phyloP scores from a whole-genome alignment of 352 stramenopile genomes.

The Phytophthora fragariae region DNA sequence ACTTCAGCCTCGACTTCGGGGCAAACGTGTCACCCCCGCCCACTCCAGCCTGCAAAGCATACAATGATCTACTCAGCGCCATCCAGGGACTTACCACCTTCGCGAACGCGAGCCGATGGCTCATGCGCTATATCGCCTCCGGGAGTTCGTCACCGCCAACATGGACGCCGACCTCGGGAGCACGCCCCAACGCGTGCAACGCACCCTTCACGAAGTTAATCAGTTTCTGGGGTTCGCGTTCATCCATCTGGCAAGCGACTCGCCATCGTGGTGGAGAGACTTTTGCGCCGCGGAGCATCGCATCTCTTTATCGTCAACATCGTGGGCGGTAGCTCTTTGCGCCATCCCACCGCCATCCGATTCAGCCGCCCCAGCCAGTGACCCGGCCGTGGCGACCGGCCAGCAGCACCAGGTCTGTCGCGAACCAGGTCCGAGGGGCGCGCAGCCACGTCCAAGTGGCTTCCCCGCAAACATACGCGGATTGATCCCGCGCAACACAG shows the following conservation, averaged over 20 bases:
- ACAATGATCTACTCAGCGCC: not conserved
- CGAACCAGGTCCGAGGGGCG: too few relatives aligned
- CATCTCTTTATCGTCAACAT: not conserved
- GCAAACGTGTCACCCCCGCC: not conserved
- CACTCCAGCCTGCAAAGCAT: not conserved
- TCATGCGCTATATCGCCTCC: not conserved
- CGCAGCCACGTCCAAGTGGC: too few relatives aligned
- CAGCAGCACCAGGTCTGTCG: too few relatives aligned
- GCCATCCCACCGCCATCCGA: too few relatives aligned
- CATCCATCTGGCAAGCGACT: not conserved
- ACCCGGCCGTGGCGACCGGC: too few relatives aligned
- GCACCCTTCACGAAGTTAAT: not conserved
- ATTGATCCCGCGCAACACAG: too few relatives aligned
- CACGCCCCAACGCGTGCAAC: not conserved
- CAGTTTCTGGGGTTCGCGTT: not conserved
- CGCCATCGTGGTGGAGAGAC: not conserved
- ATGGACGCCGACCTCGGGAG: not conserved
- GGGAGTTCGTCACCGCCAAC: not conserved
- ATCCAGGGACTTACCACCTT: not conserved
- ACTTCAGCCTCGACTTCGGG: conserved; percentile 4
- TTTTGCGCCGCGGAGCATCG: not conserved
- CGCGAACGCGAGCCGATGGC: not conserved
- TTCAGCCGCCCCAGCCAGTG: too few relatives aligned
- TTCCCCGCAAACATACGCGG: too few relatives aligned
- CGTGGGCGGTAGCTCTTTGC: not conserved